Evolutionary conservation across 768 basidiomycete genomes (phyloP), one percentile per base, ranked within the genome.

Genomic region (Ramaria sp.): DNA sequence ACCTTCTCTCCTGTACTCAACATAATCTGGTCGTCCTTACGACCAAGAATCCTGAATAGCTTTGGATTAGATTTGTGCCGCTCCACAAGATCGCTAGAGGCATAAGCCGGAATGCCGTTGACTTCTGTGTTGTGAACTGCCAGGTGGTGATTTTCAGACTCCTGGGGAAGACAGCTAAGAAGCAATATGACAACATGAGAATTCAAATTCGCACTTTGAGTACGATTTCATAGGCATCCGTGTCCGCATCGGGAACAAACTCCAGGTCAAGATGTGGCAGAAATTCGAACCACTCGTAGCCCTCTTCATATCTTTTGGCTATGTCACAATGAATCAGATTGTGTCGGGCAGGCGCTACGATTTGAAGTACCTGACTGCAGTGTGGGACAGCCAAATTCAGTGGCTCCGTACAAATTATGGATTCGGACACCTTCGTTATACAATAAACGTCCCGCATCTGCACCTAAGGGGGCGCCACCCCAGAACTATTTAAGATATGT

Each of bases 201-300:
- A 9, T 18, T 16, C 67, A 6, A 66, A 59, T 55, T 76, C 75
- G 37, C 63, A 74, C 0, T 57, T 50, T n/a, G 58, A 34, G 3
- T n/a, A n/a, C n/a, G n/a, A n/a, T n/a, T n/a, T n/a, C n/a, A n/a
- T n/a, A n/a, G n/a, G n/a, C n/a, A n/a, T 64, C 63, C 3, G 42
- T 63, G 25, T 69, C 65, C 1, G 60, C 69, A 50, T 70, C 62
- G 1, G 71, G 65, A 12, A 58, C 50, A 63, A 70, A 68, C 20
- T 64, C 59, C 7, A 63, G 16, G 0, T 58, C 58, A 25, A 67
- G 39, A 5, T 59, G 47, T 1, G 56, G 20, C 18, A 65, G 34
- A 50, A 63, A 57, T 55, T 58, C 54, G 55, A 74, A 62, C 62
- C 71, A 75, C 30, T 67, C 62, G 71, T 72, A 76, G 47, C 65